A percentile compares a stretch with the other conserved stretches of the same genome.
These are phyloP conservation scores for Luffa aegyptiaca DNA, from an alignment of 306 rosid species.

Conservation along the genomic window DNA sequence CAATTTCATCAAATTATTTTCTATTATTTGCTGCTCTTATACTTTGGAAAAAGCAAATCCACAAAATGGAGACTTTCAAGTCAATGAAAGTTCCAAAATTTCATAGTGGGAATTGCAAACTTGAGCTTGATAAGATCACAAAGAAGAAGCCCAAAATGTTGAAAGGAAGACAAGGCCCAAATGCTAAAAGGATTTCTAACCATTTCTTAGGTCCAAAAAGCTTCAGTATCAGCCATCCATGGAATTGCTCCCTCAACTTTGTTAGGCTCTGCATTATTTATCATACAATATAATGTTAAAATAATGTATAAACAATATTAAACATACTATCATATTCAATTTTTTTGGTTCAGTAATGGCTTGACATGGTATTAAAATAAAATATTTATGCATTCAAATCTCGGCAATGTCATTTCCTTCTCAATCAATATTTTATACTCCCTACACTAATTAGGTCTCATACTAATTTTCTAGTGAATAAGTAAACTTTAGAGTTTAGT, in stretches of 20 bases:
- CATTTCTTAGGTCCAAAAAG: not conserved
- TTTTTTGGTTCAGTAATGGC: not conserved
- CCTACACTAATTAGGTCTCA: too few relatives aligned
- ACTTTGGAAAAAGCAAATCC: not conserved
- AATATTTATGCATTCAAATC: too few relatives aligned
- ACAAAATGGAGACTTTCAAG: not conserved
- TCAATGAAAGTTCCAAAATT: not conserved
- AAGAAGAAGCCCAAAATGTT: not conserved
- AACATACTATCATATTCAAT: not conserved
- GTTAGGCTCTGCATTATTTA: not conserved
- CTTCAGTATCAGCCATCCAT: not conserved
- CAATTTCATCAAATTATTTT: not conserved
- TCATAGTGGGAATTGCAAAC: not conserved
- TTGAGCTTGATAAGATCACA: not conserved
- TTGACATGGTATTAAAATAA: too few relatives aligned
- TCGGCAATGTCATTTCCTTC: too few relatives aligned
- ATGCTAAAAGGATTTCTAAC: not conserved
- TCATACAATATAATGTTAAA: not conserved
- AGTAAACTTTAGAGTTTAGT: too few relatives aligned
- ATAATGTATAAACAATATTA: not conserved
- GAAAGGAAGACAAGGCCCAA: not conserved
- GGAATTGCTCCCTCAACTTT: not conserved
- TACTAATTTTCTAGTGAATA: too few relatives aligned
- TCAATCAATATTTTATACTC: too few relatives aligned
- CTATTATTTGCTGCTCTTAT: not conserved